Conservation (phyloP, 192 early-diverging fungal species). For the Entomortierella chlamydospora region DNA sequence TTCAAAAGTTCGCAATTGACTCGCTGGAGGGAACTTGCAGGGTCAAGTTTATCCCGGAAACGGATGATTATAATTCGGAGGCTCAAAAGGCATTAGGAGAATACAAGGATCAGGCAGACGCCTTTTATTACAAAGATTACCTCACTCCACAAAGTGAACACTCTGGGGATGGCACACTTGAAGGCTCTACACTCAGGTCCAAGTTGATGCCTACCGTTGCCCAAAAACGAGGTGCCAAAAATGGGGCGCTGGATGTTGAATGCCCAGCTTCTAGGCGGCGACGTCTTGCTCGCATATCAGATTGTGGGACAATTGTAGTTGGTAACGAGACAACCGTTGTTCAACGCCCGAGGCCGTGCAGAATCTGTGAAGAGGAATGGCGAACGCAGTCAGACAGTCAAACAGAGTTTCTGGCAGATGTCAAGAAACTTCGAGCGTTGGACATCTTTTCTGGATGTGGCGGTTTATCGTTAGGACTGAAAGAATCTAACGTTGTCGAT, state of each 20-base stretch:
- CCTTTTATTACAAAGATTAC: slow-evolving; percentile 19
- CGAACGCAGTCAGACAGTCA: neutral
- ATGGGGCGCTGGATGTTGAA: neutral
- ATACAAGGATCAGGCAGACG: slow-evolving; percentile 18
- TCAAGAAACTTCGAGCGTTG: slow-evolving; percentile 60
- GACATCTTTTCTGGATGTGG: slow-evolving; percentile 81
- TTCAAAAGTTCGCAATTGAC: neutral
- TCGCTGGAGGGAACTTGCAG: slow-evolving; percentile 3
- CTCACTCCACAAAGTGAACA: neutral
- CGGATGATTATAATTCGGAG: neutral
- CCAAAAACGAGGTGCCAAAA: neutral
- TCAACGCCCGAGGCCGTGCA: slow-evolving; percentile 20
- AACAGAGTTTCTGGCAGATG: neutral
- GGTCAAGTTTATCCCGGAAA: slow-evolving; percentile 1
- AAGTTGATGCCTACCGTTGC: no score
- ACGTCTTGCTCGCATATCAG: slow-evolving; percentile 22
- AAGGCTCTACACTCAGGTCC: no score
- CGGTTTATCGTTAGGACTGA: slow-evolving; percentile 74
- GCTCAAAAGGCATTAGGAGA: neutral
- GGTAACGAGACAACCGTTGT: neutral
- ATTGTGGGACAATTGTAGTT: slow-evolving; percentile 30
- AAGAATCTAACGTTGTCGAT: slow-evolving; percentile 65
- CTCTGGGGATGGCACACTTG: neutral
- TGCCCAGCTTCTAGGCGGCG: slow-evolving; percentile 1
- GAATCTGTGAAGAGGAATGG: slow-evolving; percentile 31